Evolutionary conservation across 177 flowering plant species (phyloP), one percentile per base, ranked within the genome.

Genomic region (Telopea speciosissima): DNA sequence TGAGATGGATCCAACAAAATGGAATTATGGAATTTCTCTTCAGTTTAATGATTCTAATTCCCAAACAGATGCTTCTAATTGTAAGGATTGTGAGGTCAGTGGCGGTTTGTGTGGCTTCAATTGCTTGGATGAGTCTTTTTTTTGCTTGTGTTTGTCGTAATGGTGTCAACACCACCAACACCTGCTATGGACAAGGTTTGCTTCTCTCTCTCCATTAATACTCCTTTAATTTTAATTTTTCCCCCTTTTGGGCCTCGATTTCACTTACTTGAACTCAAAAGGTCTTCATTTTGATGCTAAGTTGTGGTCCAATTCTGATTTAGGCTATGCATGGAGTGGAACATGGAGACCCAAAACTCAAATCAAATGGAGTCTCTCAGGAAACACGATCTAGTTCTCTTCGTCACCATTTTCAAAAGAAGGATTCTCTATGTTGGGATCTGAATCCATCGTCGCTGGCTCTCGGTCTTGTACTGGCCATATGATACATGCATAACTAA

Each of bases 161-260:
- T 73, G 89, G 90, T 2, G 40, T 79, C 66, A 89, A 86, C 72
- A 75, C 87, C 31, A 81, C 86, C 74, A 63, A 31, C 66, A 86
- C 76, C 62, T 89, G 93, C 78, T 81, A 73, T 78, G 90, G 90
- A 3, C 77, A 79, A 82, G 93, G 90, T 89, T 58, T 58, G 82
- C 26, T 21, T 21, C 49, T 44, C 6, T 2, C 6, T 44, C 14
- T 13, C 49, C 7, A 44, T 9, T 44, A 9, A 2, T 28, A 4
- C 4, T 28, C 31, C 4, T 28, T 28, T 4, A 28, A 28, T 28
- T 28, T 28, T n/a, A n/a, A n/a, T n/a, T n/a, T n/a, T n/a, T n/a
- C n/a, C n/a, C n/a, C n/a, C n/a, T n/a, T n/a, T n/a, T n/a, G n/a
- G n/a, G n/a, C n/a, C n/a, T n/a, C n/a, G n/a, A n/a, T n/a, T n/a